These are phyloP conservation scores for Wickerhamiella brachini DNA, from an alignment of 805 yeast genomes.

Conservation along the genomic window DNA sequence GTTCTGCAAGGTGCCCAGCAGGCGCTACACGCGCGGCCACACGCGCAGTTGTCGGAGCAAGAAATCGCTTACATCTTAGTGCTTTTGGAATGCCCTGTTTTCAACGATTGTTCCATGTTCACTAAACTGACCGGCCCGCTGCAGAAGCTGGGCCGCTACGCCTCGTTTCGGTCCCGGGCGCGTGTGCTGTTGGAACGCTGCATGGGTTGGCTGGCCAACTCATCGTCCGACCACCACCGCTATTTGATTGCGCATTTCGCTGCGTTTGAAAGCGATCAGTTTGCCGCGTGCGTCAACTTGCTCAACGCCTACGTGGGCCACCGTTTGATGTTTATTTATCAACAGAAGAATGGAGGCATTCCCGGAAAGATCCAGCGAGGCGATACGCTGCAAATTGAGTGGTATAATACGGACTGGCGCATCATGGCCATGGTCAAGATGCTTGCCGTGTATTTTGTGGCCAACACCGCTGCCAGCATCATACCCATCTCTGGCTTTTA, in stretches of 20 bases:
- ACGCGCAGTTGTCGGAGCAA: slow-evolving; percentile 7
- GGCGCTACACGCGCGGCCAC: slow-evolving; percentile 13
- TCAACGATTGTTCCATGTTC: slow-evolving; percentile 20
- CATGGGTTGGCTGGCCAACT: slow-evolving; percentile 51
- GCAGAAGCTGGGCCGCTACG: slow-evolving; percentile 18
- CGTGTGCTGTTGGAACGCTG: slow-evolving; percentile 57
- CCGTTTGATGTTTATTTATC: slow-evolving; percentile 38
- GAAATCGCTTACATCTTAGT: slow-evolving; percentile 15
- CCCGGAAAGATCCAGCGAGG: slow-evolving; percentile 13
- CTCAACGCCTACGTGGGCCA: slow-evolving; percentile 68
- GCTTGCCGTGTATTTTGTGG: slow-evolving; percentile 40
- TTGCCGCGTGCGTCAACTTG: slow-evolving; percentile 45
- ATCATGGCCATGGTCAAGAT: slow-evolving; percentile 51
- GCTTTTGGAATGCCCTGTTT: slow-evolving; percentile 17
- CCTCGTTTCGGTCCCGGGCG: slow-evolving; percentile 25
- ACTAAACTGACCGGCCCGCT: slow-evolving; percentile 20
- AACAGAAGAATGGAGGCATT: slow-evolving; percentile 12
- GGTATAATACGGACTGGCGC: slow-evolving; percentile 76
- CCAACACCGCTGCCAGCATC: slow-evolving; percentile 29
- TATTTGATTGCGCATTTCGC: slow-evolving; percentile 46
- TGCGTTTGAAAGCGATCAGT: slow-evolving; percentile 30
- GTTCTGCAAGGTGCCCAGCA: slow-evolving; percentile 19
- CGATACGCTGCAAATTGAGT: slow-evolving; percentile 27
- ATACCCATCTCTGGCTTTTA: slow-evolving; percentile 41
- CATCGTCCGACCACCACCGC: slow-evolving; percentile 28